Conservation (phyloP, 202 grass and related monocot species). For the Schoenoplectus triqueter region DNA sequence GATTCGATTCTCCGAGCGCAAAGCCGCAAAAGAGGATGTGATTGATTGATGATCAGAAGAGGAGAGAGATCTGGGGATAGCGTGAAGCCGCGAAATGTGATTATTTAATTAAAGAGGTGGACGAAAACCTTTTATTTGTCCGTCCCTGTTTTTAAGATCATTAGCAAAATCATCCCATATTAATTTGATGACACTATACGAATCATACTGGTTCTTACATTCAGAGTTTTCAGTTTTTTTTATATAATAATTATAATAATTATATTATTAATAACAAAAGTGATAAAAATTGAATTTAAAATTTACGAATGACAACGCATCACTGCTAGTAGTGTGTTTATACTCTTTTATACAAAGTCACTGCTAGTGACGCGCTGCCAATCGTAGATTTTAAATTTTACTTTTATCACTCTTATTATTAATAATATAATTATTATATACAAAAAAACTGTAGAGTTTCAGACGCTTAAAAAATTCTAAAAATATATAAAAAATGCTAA, state of each 20-base stretch:
- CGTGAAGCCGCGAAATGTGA: conserved; percentile 22
- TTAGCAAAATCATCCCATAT: background rate
- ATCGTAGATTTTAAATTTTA: too few relatives aligned
- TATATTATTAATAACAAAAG: too few relatives aligned
- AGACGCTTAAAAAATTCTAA: background rate
- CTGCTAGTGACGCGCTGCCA: too few relatives aligned
- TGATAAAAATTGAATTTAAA: too few relatives aligned
- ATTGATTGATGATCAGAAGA: conserved; percentile 20
- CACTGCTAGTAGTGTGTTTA: too few relatives aligned
- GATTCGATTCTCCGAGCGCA: background rate
- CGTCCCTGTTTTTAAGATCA: background rate
- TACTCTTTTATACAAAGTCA: too few relatives aligned
- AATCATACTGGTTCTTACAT: background rate
- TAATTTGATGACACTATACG: background rate
- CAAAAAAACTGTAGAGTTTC: background rate
- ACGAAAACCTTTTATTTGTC: background rate
- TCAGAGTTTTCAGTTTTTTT: background rate
- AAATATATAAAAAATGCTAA: background rate
- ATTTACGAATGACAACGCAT: too few relatives aligned
- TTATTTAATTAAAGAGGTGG: background rate
- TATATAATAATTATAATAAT: too few relatives aligned
- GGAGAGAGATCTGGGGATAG: background rate
- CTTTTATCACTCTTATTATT: too few relatives aligned
- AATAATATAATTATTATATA: too few relatives aligned
- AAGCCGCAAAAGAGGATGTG: background rate